Evolutionary conservation across 2,329 filamentous ascomycete species (phyloP), one percentile per base, ranked within the genome.

Genomic region (Trichoderma brevicompactum): DNA sequence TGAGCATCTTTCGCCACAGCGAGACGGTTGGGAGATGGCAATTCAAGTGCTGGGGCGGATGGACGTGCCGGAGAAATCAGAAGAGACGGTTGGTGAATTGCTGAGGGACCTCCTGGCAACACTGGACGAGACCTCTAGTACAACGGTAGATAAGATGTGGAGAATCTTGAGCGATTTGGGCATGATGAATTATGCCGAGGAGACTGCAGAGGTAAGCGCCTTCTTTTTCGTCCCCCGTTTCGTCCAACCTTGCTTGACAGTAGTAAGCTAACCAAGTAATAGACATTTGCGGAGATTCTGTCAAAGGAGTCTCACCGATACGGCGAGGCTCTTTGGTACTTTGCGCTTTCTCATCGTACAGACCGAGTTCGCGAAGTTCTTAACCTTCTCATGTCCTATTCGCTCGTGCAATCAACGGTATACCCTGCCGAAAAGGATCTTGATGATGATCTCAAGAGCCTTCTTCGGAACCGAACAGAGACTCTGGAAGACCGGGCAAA

Each of bases 21-120:
- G 84, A 43, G 89, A 94, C 70, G 94, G 94, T 8, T 98, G 94
- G 94, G 92, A 97, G 78, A 79, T 97, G 73, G 91, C 93, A 0
- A 88, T 97, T 49, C 87, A 92, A 66, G 85, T 97, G 10, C 82
- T 97, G 52, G 91, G 91, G 9, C 87, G 94, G 62, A 85, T 98
- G 74, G 90, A 96, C 73, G 88, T 93, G 66, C 81, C 85, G 0
- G 82, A 87, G 55, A 85, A 86, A 56, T 91, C 91, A 7, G 89
- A 91, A 73, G 86, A 89, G 69, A 89, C 89, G 66, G 91, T 97
- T 10, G 85, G 88, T 46, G 85, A 90, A 66, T 80, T 97, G 67
- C 82, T 97, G 61, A 78, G 82, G 49, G 85, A 89, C 64, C 82
- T 89, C 23, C 81, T 98, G n/a, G 76, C 77, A 34, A 81, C 78